Percentiles rank a stretch among this genome's conserved stretches.
phyloP scores from a whole-genome alignment of 1,284 basidiomycete genomes.

The Microbotryum silenes-acaulis region DNA sequence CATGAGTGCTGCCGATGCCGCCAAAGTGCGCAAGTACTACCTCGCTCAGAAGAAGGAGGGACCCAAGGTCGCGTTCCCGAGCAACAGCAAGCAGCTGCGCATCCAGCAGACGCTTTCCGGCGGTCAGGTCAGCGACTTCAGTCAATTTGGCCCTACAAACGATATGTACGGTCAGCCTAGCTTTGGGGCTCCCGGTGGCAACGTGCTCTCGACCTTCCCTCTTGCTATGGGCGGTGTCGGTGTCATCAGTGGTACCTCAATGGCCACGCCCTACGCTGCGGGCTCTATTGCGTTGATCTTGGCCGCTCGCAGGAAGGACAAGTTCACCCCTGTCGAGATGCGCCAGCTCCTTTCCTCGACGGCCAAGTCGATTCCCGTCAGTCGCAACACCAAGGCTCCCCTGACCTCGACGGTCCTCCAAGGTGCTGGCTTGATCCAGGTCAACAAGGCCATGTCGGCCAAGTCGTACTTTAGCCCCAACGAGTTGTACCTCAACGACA shows the following conservation, averaged over 20 bases:
- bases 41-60: too few relatives aligned
- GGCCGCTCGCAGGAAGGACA: constrained; percentile 48
- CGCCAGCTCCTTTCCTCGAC: constrained; percentile 55
- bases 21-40: too few relatives aligned
- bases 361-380: constrained; percentile 48
- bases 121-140: constrained; percentile 49
- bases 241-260: constrained; percentile 45
- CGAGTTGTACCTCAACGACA: constrained; percentile 62
- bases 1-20: too few relatives aligned
- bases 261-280: constrained; percentile 44
- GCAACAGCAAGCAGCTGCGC: constrained; percentile 38
- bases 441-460: constrained; percentile 54
- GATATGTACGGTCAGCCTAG: constrained; percentile 55
- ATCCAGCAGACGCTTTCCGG: constrained; percentile 35
- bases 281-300: constrained; percentile 60
- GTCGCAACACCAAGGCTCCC: constrained; percentile 47
- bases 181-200: constrained; percentile 52
- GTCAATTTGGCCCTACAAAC: constrained; percentile 53
- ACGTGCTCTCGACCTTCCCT: constrained; percentile 55
- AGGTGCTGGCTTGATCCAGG: constrained; percentile 56
- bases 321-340: constrained; percentile 44
- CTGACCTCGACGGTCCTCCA: not conserved
- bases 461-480: constrained; percentile 53
- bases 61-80: too few relatives aligned
- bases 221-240: constrained; percentile 46